Conservation (phyloP, 2,329 filamentous ascomycete genomes). For the Thelonectria blattea region DNA sequence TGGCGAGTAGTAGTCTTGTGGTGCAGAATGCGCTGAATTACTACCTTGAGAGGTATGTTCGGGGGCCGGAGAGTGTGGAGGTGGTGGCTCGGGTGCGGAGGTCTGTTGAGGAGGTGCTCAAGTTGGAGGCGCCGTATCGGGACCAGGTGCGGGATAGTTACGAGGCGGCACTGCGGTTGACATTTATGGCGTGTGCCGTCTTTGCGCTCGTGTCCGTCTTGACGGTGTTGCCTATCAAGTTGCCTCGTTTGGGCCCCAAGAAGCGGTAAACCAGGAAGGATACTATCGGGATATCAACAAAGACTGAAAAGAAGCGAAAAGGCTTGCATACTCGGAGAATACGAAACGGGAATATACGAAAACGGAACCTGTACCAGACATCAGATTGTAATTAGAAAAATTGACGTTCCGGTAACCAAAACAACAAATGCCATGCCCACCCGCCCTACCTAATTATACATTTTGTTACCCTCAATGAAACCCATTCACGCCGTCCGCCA, state of each 20-base stretch:
- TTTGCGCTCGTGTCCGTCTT: conserved; percentile 56
- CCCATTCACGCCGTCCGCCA: conserved; percentile 43
- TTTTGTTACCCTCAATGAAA: conserved; percentile 41
- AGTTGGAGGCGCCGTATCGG: conserved; percentile 51
- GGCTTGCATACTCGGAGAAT: neutral
- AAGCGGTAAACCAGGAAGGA: conserved; percentile 36
- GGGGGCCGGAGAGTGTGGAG: conserved; percentile 61
- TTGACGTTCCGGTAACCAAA: conserved; percentile 6
- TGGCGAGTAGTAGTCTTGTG: conserved; percentile 73
- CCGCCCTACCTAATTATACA: conserved; percentile 32
- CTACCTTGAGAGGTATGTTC: conserved; percentile 65
- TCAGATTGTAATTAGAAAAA: conserved; percentile 14
- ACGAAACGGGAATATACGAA: neutral
- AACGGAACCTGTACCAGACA: neutral
- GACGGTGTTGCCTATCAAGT: conserved; percentile 57
- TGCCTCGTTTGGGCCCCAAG: conserved; percentile 58
- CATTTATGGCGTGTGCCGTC: conserved; percentile 51
- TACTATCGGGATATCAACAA: neutral
- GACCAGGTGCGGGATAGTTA: conserved; percentile 64
- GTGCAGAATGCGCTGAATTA: conserved; percentile 72
- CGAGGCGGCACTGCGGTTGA: conserved; percentile 55
- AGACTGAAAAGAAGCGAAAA: neutral
- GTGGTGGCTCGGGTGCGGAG: conserved; percentile 59
- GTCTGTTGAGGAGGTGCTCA: conserved; percentile 60
- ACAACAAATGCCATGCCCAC: conserved; percentile 19